phyloP scores from a whole-genome alignment of 1,284 basidiomycete genomes.

The Fistulinella cinereoalba region DNA sequence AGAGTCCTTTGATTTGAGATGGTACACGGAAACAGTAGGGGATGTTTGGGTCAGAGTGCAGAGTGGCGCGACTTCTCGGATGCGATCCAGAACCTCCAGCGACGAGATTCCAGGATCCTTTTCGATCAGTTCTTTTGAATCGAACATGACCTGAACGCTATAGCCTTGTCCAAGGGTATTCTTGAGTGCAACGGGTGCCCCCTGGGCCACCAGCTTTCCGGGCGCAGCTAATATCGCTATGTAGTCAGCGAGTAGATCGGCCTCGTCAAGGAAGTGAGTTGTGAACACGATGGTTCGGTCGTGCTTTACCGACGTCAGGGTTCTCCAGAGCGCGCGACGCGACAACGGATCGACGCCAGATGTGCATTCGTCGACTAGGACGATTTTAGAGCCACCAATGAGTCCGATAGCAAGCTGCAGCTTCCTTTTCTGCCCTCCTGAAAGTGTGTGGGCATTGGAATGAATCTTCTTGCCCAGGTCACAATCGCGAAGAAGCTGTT shows the following conservation, averaged over 20 bases:
- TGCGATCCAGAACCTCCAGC: conserved; percentile 40
- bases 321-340: conserved; percentile 73
- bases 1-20: conserved; percentile 58
- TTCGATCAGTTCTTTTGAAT: conserved; percentile 15
- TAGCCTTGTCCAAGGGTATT: conserved; percentile 72
- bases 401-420: conserved; percentile 76
- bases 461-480: conserved; percentile 68
- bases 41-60: conserved; percentile 42
- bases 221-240: conserved; percentile 76
- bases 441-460: conserved; percentile 62
- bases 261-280: conserved; percentile 79
- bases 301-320: conserved; percentile 62
- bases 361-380: conserved; percentile 77
- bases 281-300: conserved; percentile 67
- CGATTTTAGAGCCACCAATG: conserved; percentile 69
- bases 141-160: conserved; percentile 53
- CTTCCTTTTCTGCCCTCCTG: conserved; percentile 81
- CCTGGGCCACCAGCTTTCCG: conserved; percentile 70
- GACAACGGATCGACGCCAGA: conserved; percentile 81
- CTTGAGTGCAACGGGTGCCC: conserved; percentile 72
- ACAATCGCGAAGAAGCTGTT: conserved; percentile 64
- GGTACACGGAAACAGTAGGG: conserved; percentile 45
- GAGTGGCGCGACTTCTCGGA: conserved; percentile 48
- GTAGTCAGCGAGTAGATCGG: conserved; percentile 72
- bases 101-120: conserved; percentile 14